Evolutionary conservation across 495 filamentous ascomycete genomes (phyloP).

Genomic region (Daldinia decipiens): DNA sequence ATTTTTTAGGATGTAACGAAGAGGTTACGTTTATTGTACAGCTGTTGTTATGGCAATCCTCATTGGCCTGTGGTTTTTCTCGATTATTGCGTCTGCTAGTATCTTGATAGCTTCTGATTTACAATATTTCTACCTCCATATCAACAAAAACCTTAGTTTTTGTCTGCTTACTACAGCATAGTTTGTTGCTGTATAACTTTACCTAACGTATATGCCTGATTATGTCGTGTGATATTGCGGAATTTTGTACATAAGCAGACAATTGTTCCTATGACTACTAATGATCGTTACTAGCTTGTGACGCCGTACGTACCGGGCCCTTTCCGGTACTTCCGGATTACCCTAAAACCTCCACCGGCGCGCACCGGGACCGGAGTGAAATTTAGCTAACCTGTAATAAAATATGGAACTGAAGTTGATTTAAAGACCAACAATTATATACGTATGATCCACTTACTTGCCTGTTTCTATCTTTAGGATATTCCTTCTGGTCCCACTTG

Average conservation of each 20-base stretch:
- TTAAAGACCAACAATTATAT: neutral
- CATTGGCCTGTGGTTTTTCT: neutral
- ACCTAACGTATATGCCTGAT: neutral
- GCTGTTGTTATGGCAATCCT: neutral
- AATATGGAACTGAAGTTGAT: slow-evolving; percentile 5
- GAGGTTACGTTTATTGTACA: neutral
- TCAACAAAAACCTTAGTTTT: neutral
- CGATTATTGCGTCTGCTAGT: neutral
- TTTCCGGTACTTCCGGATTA: slow-evolving; percentile 36
- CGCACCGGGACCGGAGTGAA: neutral
- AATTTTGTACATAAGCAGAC: neutral
- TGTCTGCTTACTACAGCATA: neutral
- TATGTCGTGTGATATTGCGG: neutral
- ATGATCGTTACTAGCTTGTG: neutral
- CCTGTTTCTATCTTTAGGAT: neutral
- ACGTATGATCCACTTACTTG: neutral
- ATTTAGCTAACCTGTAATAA: neutral
- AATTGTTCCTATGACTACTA: neutral
- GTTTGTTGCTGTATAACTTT: neutral
- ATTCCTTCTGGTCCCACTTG: neutral
- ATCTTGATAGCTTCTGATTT: neutral
- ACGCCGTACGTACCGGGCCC: slow-evolving; percentile 18
- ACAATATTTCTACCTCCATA: neutral
- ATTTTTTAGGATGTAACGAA: neutral
- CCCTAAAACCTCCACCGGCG: slow-evolving; percentile 16